phyloP scores from a whole-genome alignment of 2,329 filamentous ascomycete species.

The Dichotomopilus funicola region DNA sequence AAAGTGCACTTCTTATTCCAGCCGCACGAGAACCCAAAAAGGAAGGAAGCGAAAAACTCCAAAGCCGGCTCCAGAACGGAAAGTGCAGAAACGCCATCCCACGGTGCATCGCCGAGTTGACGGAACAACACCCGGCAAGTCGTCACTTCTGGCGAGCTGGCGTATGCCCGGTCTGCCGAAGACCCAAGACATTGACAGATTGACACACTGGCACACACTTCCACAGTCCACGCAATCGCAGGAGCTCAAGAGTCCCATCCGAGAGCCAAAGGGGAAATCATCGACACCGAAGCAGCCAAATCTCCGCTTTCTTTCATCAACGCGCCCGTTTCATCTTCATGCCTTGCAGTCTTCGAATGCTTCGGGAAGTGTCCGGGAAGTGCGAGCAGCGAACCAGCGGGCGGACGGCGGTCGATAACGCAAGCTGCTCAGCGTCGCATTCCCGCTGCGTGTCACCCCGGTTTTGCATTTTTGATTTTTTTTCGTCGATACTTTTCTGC shows the following conservation, averaged over 20 bases:
- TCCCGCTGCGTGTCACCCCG: slow-evolving; percentile 1
- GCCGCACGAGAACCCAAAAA: too few relatives aligned
- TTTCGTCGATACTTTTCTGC: too few relatives aligned
- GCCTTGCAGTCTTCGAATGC: background rate
- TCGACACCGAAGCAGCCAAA: slow-evolving; percentile 2
- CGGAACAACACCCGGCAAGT: too few relatives aligned
- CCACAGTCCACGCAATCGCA: slow-evolving; percentile 7
- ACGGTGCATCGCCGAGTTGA: too few relatives aligned
- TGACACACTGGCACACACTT: background rate
- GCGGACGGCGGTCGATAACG: background rate
- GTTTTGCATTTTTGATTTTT: background rate
- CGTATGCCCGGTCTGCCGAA: slow-evolving; percentile 4
- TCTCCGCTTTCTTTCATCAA: slow-evolving; percentile 5
- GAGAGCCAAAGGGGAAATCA: slow-evolving; percentile 9
- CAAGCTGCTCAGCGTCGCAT: slow-evolving; percentile 1
- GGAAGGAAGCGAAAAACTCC: too few relatives aligned
- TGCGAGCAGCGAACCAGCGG: too few relatives aligned
- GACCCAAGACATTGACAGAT: background rate
- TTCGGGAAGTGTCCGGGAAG: too few relatives aligned
- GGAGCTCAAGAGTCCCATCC: slow-evolving; percentile 1
- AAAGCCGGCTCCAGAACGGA: too few relatives aligned
- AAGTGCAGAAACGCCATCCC: too few relatives aligned
- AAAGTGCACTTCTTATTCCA: too few relatives aligned
- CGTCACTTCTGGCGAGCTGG: too few relatives aligned
- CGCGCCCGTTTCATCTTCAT: slow-evolving; percentile 10